phyloP scores from a whole-genome alignment of 257 asterid genomes.

The Solanum corneliomulleri region DNA sequence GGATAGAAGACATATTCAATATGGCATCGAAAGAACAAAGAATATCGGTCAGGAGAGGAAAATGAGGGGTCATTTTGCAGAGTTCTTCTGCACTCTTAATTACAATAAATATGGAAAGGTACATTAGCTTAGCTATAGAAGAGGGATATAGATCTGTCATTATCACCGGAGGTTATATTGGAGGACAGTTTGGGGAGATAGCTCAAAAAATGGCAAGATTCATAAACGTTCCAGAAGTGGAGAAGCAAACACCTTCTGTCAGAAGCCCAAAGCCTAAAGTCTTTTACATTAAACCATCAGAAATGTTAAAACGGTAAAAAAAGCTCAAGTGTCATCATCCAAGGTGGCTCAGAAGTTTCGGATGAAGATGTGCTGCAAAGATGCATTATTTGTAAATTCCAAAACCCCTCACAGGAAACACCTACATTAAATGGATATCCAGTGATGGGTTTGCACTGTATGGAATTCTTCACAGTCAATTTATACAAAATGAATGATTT shows the following conservation, averaged over 20 bases:
- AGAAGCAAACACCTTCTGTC: background rate
- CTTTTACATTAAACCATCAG: background rate
- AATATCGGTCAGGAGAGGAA: background rate
- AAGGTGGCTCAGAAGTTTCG: background rate
- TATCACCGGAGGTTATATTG: background rate
- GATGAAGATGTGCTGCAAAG: background rate
- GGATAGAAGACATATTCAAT: background rate
- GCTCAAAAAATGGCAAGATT: background rate
- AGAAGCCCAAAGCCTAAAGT: background rate
- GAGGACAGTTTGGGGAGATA: background rate
- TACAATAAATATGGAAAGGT: background rate
- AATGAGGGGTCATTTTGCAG: background rate
- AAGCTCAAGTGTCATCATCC: background rate
- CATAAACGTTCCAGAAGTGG: background rate
- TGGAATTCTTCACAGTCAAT: background rate
- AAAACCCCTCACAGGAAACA: background rate
- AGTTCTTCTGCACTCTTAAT: background rate
- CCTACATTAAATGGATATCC: background rate
- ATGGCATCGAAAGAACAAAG: background rate
- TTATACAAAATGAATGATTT: background rate
- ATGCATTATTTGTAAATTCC: background rate
- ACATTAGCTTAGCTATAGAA: background rate
- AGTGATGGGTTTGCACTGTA: background rate
- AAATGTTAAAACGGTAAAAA: background rate
- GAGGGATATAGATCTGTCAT: background rate